Conservation (phyloP, 2,329 filamentous ascomycete genomes). For the Diaporthe sp. region DNA sequence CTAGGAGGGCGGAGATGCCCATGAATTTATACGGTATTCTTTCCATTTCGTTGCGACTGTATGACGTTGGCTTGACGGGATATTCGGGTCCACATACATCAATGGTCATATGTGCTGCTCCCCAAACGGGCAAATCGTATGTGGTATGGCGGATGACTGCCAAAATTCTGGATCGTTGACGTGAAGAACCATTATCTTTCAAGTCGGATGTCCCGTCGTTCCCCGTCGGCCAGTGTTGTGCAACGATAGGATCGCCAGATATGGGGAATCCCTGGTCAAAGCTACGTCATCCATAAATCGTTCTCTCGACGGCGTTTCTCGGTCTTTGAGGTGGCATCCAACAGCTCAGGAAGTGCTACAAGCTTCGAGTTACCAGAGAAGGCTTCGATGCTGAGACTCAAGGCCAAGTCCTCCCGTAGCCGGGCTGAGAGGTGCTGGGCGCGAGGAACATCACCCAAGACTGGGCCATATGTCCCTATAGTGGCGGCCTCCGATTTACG, state of each 20-base stretch:
- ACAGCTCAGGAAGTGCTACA: background rate
- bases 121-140: no score
- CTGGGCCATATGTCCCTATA: background rate
- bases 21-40: background rate
- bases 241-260: background rate
- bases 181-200: background rate
- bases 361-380: background rate
- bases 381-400: background rate
- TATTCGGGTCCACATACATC: background rate
- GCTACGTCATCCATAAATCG: slow-evolving; percentile 6
- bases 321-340: background rate
- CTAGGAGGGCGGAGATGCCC: background rate
- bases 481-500: no score
- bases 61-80: slow-evolving; percentile 26
- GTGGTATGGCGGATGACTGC: background rate
- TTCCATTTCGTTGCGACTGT: background rate
- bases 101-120: background rate
- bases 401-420: background rate
- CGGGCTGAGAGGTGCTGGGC: background rate
- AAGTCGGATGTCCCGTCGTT: background rate
- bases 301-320: background rate
- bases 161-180: background rate
- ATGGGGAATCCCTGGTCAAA: background rate
- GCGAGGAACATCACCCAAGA: background rate
- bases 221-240: slow-evolving; percentile 4